A percentile compares a stretch with the other conserved stretches of the same genome.
phyloP scores from a whole-genome alignment of 1,284 basidiomycete species.

The Mrakiaceae sp. region DNA sequence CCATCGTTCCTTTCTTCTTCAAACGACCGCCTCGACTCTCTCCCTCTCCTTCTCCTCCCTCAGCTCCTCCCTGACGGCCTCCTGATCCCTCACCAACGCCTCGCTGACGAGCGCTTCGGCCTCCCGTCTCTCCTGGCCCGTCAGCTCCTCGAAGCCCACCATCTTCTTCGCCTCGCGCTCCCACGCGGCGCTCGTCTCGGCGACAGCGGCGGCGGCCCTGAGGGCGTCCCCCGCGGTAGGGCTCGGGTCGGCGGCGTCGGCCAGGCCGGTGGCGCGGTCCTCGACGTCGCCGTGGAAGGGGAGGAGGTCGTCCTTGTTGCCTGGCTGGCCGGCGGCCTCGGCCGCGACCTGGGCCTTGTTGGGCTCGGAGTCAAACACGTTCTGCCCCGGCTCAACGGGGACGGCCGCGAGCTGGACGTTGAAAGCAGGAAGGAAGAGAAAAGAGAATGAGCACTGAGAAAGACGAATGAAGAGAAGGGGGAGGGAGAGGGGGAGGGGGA shows the following conservation, averaged over 20 bases:
- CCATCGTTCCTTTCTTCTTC: no score
- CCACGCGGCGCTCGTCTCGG: background rate
- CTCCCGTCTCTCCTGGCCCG: slow-evolving; percentile 1
- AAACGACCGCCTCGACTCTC: no score
- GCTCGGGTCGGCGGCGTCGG: background rate
- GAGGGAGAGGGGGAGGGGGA: background rate
- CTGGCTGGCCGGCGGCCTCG: background rate
- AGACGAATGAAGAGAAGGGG: background rate
- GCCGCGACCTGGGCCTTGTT: slow-evolving; percentile 2
- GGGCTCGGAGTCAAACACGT: slow-evolving; percentile 8
- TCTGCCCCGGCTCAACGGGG: slow-evolving; percentile 11
- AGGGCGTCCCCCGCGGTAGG: background rate
- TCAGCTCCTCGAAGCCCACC: slow-evolving; percentile 1
- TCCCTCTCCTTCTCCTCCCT: no score
- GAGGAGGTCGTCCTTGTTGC: background rate
- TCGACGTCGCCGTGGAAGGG: slow-evolving; percentile 1
- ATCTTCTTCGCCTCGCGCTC: background rate
- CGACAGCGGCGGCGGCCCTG: background rate
- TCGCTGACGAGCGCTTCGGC: slow-evolving; percentile 1
- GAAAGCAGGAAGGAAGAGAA: background rate
- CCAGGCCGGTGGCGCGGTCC: slow-evolving; percentile 7
- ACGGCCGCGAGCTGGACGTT: background rate
- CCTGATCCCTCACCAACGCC: slow-evolving; percentile 1
- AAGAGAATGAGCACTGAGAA: background rate
- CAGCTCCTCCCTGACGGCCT: background rate